phyloP scores from a whole-genome alignment of 495 filamentous ascomycete genomes.

The Aspergillus steynii region DNA sequence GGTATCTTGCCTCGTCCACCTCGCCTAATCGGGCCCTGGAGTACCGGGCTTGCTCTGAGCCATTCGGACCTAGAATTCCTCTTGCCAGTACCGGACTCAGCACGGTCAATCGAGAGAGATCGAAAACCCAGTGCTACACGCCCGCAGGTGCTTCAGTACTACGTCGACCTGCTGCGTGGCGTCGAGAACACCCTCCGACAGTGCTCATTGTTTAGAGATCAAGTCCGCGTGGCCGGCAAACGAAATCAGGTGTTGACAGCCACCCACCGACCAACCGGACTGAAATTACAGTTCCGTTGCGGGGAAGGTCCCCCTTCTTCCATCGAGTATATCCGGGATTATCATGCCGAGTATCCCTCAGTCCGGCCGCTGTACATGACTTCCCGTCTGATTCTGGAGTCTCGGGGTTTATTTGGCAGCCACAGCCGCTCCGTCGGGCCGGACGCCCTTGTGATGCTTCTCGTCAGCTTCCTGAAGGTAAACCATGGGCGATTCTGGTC shows the following conservation, averaged over 20 bases:
- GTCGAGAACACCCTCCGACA: constrained; percentile 24
- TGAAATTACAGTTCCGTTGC: constrained; percentile 49
- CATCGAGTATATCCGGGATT: constrained; percentile 44
- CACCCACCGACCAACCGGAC: constrained; percentile 46
- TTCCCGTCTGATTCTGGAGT: constrained; percentile 49
- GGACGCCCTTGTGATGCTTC: constrained; percentile 54
- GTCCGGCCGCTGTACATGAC: constrained; percentile 50
- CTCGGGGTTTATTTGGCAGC: constrained; percentile 46
- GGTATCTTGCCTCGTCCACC: constrained; percentile 27
- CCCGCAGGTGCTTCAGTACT: constrained; percentile 26
- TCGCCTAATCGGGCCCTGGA: constrained; percentile 51
- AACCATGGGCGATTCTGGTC: constrained; percentile 34
- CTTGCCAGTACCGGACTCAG: constrained; percentile 28
- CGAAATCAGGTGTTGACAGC: constrained; percentile 27
- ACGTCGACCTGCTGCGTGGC: constrained; percentile 21
- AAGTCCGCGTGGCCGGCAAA: constrained; percentile 17
- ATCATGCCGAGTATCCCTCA: constrained; percentile 48
- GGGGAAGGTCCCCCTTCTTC: constrained; percentile 32
- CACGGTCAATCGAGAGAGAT: constrained; percentile 16
- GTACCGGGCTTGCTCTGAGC: constrained; percentile 51
- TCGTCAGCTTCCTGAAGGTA: constrained; percentile 54
- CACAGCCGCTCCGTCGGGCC: constrained; percentile 45
- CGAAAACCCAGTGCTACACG: constrained; percentile 37
- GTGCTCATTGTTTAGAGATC: constrained; percentile 13
- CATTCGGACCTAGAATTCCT: constrained; percentile 54